A percentile compares a stretch with the other conserved stretches of the same genome.
Evolutionary conservation across 2,329 filamentous ascomycete species (phyloP).

Genomic region (Arthrobotrys entomopaga): DNA sequence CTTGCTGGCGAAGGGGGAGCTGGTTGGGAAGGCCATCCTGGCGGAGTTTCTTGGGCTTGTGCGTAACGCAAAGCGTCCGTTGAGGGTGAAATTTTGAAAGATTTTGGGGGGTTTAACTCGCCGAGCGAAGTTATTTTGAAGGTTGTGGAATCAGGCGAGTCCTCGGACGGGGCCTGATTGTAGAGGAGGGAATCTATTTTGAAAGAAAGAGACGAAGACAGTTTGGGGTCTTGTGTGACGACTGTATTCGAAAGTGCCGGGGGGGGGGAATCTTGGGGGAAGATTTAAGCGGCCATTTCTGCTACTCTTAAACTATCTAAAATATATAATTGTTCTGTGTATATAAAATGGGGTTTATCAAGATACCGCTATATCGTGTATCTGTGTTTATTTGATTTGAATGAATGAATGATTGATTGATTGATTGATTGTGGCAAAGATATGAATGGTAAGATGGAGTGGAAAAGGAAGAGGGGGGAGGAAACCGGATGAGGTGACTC

Average conservation of each 20-base stretch:
- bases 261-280: constrained; percentile 5
- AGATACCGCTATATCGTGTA: not conserved
- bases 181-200: constrained; percentile 32
- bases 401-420: not conserved
- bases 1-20: constrained; percentile 40
- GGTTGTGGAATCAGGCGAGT: constrained; percentile 44
- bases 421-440: constrained; percentile 12
- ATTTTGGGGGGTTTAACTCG: constrained; percentile 41
- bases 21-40: constrained; percentile 51
- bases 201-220: not conserved
- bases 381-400: not conserved
- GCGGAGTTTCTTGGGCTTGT: constrained; percentile 53
- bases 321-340: constrained; percentile 9
- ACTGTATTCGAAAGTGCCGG: not conserved
- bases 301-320: not conserved
- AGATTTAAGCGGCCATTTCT: constrained; percentile 49
- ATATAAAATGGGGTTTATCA: not conserved
- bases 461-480: not conserved
- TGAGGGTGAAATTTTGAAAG: constrained; percentile 55
- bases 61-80: constrained; percentile 55
- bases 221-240: not conserved
- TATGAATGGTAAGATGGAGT: not conserved
- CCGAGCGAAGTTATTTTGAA: constrained; percentile 54
- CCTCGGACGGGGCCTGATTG: constrained; percentile 46
- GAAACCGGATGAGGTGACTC: constrained; percentile 36